These are phyloP conservation scores for Elasticomyces elasticus DNA, from an alignment of 495 filamentous ascomycete genomes.

Conservation along the genomic window DNA sequence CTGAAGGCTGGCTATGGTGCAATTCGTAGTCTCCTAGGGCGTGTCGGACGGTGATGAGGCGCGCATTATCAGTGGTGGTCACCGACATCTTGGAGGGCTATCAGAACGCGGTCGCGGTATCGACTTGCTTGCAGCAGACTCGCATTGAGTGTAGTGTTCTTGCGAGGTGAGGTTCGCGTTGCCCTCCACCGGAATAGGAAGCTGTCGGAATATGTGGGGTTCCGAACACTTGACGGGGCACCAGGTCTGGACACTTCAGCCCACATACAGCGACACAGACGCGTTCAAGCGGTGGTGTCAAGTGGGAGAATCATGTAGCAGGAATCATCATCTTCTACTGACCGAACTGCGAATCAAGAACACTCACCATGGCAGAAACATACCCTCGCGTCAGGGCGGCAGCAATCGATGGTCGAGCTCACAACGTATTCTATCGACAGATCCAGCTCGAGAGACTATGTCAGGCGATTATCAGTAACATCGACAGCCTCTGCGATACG, in stretches of 20 bases:
- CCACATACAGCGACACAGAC: too few species aligned
- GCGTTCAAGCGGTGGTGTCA: too few species aligned
- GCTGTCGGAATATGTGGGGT: too few species aligned
- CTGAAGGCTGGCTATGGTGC: slow-evolving; percentile 31
- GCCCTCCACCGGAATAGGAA: too few species aligned
- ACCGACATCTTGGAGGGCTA: slow-evolving; percentile 30
- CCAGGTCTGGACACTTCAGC: too few species aligned
- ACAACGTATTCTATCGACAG: slow-evolving; percentile 40
- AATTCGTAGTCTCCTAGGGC: slow-evolving; percentile 43
- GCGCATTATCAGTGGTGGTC: slow-evolving; percentile 30
- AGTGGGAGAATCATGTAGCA: too few species aligned
- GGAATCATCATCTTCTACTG: slow-evolving; percentile 23
- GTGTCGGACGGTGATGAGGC: slow-evolving; percentile 25
- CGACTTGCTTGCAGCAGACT: not conserved
- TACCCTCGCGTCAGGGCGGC: slow-evolving; percentile 35
- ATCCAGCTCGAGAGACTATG: slow-evolving; percentile 39
- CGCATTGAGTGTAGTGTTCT: not conserved
- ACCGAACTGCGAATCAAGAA: slow-evolving; percentile 15
- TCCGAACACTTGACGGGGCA: too few species aligned
- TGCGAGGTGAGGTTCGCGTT: too few species aligned
- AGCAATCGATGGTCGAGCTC: slow-evolving; percentile 39
- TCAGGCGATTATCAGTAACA: slow-evolving; percentile 28
- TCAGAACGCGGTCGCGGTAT: not conserved
- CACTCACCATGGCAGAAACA: slow-evolving; percentile 20
- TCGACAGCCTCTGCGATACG: slow-evolving; percentile 32